Conservation (phyloP, 768 basidiomycete genomes). For the Wakefieldia striispora region DNA sequence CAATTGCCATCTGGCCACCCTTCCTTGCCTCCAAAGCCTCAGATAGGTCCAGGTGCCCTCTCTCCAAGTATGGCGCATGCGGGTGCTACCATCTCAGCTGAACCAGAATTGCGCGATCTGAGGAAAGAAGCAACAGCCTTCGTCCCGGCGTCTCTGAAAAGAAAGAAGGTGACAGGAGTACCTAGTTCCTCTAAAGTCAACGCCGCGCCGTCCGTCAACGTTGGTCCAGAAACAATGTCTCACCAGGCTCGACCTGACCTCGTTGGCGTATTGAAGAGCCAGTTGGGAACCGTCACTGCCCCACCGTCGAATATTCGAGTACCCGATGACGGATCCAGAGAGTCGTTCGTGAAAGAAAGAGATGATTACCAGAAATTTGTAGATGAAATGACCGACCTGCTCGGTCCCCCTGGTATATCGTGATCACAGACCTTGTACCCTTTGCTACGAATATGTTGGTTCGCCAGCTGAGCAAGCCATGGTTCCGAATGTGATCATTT, state of each 20-base stretch:
- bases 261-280: constrained; percentile 56
- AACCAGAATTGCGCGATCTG: constrained; percentile 85
- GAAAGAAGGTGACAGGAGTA: constrained; percentile 51
- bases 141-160: constrained; percentile 78
- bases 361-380: constrained; percentile 77
- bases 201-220: constrained; percentile 58
- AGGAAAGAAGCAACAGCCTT: constrained; percentile 95
- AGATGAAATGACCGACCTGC: constrained; percentile 71
- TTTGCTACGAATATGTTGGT: not conserved
- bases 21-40: constrained; percentile 44
- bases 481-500: too few relatives aligned
- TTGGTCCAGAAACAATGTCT: constrained; percentile 23
- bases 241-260: constrained; percentile 61
- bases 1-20: constrained; percentile 39
- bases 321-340: constrained; percentile 20
- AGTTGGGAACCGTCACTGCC: constrained; percentile 47
- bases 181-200: constrained; percentile 47
- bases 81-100: constrained; percentile 77
- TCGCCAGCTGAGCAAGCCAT: not conserved
- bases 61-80: constrained; percentile 46
- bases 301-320: constrained; percentile 13
- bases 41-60: constrained; percentile 23
- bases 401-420: constrained; percentile 31
- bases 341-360: constrained; percentile 40
- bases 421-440: constrained; percentile 6